Base-by-base conservation (phyloP, 2,329 filamentous ascomycete genomes). In the Neopestalotiopsis rosae region DNA sequence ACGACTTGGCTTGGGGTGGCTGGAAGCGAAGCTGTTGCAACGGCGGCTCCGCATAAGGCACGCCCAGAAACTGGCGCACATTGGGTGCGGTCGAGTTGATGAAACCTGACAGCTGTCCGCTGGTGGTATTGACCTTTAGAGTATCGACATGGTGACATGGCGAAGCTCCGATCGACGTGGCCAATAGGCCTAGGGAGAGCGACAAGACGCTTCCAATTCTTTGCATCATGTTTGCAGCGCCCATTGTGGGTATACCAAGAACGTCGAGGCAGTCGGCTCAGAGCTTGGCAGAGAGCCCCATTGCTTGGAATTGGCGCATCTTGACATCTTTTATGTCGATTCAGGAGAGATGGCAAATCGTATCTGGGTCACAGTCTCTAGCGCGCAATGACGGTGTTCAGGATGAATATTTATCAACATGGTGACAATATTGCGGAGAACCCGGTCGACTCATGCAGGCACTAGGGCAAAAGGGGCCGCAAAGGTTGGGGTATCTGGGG, bases 81-180 rank as follows among this genome's bases (percentile, higher is more conserved):
- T 28, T 24, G 4, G 69, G 58, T 28, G 66, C 12, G 2, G 67
- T 68, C 10, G 62, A 34, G 13, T 67, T 67, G 45, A 28, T 40
- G n/a, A 68, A 65, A 58, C 69, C 69, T 4, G 30, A 28, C 24
- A 70, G n/a, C 63, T 66, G 20, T 3, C 69, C 69, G 45, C 62
- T 68, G 20, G 69, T 70, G 1, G 69, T 70, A 2, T 59, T 45
- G 12, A 70, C 63, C 5, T 17, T 67, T 10, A 61, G n/a, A 28
- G 63, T 24, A 12, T 32, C 49, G 10, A 20, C 49, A 34, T 45
- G 9, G 2, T 24, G 20, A 20, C 63, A 66, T 13, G 63, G 30
- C 5, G 63, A 66, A 30, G 63, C 63, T 1, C 20, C 5, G 5
- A 42, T 32, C n/a, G 34, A 3, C 7, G 20, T 13, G 34, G 30